Evolutionary conservation across 108 stramenopile species (phyloP).

Genomic region (Pseudonitzschia multiseries): DNA sequence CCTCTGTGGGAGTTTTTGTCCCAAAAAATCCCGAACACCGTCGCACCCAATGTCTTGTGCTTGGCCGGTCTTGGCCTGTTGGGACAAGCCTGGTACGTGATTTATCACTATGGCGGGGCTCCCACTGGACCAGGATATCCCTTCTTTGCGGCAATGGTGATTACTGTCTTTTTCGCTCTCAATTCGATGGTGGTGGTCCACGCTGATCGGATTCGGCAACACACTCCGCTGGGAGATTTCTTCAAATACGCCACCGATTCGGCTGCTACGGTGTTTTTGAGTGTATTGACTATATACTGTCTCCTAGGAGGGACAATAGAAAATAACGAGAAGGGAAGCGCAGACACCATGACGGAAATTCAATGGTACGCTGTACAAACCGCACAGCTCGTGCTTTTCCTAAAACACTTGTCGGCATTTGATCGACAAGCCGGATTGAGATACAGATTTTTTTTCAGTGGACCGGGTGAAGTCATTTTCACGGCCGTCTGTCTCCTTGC

Average conservation of each 20-base stretch:
- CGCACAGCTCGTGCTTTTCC: conserved; percentile 76
- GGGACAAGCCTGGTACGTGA: conserved; percentile 85
- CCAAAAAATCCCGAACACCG: conserved; percentile 60
- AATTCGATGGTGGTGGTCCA: conserved; percentile 68
- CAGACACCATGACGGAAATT: conserved; percentile 39
- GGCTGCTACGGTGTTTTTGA: conserved; percentile 78
- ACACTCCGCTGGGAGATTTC: conserved; percentile 77
- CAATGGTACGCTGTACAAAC: conserved; percentile 91
- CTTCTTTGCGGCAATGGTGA: conserved; percentile 75
- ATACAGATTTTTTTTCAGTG: conserved; percentile 74
- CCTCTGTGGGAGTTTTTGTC: conserved; percentile 62
- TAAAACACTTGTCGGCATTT: conserved; percentile 86
- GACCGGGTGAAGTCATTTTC: conserved; percentile 85
- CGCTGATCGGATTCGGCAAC: conserved; percentile 83
- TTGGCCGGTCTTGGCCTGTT: conserved; percentile 67
- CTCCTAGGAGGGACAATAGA: conserved; percentile 24
- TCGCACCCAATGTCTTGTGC: conserved; percentile 86
- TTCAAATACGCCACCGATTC: conserved; percentile 89
- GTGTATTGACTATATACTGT: conserved; percentile 75
- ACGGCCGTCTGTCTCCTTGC: conserved; percentile 55
- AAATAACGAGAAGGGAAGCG: conserved; percentile 42
- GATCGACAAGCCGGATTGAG: conserved; percentile 81
- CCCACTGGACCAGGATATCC: conserved; percentile 43
- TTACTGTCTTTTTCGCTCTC: conserved; percentile 72
- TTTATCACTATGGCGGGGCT: conserved; percentile 59